phyloP scores from a whole-genome alignment of 306 rosid genomes.

The Gastrolobium bilobum region DNA sequence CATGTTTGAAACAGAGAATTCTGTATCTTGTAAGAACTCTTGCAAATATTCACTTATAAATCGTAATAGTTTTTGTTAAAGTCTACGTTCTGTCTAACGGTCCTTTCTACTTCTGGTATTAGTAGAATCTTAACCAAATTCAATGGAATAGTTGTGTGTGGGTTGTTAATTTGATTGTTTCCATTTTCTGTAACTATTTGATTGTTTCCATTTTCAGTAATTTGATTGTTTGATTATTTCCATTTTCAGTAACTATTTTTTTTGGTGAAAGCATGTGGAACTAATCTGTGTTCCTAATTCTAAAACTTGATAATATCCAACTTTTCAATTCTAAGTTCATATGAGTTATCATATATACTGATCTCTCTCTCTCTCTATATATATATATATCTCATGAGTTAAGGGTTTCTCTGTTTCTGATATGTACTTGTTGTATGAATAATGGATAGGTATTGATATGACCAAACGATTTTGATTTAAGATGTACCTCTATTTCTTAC shows the following conservation, averaged over 20 bases:
- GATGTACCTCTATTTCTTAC: not conserved
- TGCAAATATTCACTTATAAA: no score
- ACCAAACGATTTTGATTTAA: not conserved
- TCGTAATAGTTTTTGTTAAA: no score
- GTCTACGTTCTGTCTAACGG: no score
- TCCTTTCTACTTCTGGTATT: no score
- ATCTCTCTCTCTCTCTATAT: not conserved
- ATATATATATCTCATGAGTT: not conserved
- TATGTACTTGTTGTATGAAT: not conserved
- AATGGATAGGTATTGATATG: not conserved
- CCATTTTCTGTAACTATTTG: no score
- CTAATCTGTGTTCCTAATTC: not conserved
- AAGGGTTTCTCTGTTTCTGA: constrained; percentile 7
- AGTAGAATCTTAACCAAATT: no score
- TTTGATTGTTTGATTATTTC: not conserved
- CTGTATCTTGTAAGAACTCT: no score
- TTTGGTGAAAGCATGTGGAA: not conserved
- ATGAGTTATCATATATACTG: not conserved
- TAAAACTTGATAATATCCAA: no score
- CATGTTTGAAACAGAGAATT: no score
- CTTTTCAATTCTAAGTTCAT: not conserved
- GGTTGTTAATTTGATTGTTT: no score
- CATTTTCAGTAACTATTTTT: not conserved
- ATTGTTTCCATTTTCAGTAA: no score
- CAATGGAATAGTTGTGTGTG: no score